A percentile compares a stretch with the other conserved stretches of the same genome.
Evolutionary conservation across 1,284 basidiomycete genomes (phyloP).

Genomic region (Agroathelia rolfsii): DNA sequence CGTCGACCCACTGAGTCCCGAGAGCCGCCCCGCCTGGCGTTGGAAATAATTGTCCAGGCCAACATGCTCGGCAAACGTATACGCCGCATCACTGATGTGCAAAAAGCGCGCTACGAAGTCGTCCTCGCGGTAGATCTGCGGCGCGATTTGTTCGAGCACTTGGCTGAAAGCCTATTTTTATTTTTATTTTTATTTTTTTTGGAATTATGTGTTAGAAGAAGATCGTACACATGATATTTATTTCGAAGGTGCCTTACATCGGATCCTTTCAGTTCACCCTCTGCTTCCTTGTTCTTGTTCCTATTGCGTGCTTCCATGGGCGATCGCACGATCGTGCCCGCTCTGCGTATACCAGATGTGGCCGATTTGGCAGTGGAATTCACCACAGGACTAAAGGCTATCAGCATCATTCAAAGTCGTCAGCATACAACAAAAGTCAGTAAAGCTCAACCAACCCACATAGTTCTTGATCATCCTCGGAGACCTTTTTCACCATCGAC

Average conservation of each 20-base stretch:
- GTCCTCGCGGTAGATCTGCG: slow-evolving; percentile 74
- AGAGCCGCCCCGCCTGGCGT: slow-evolving; percentile 73
- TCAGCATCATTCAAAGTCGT: too few relatives aligned
- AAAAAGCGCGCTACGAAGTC: slow-evolving; percentile 88
- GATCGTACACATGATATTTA: slow-evolving; percentile 5
- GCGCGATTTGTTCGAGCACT: slow-evolving; percentile 70
- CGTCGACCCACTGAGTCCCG: slow-evolving; percentile 59
- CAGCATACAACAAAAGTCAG: slow-evolving; percentile 6
- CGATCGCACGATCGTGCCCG: slow-evolving; percentile 66
- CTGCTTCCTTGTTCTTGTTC: slow-evolving; percentile 25
- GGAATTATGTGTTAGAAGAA: slow-evolving; percentile 7
- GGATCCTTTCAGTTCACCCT: not conserved
- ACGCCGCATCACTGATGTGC: slow-evolving; percentile 79
- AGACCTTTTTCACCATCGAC: slow-evolving; percentile 52
- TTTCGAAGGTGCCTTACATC: slow-evolving; percentile 39
- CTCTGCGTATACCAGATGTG: slow-evolving; percentile 56
- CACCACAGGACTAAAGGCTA: slow-evolving; percentile 41
- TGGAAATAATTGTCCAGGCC: slow-evolving; percentile 91
- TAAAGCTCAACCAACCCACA: slow-evolving; percentile 29
- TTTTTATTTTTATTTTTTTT: slow-evolving; percentile 6
- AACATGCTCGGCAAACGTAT: slow-evolving; percentile 96
- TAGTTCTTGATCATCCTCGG: slow-evolving; percentile 64
- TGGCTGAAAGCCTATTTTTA: slow-evolving; percentile 76
- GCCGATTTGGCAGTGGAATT: slow-evolving; percentile 33
- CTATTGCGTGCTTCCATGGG: slow-evolving; percentile 51